Evolutionary conservation across 768 basidiomycete species (phyloP), one percentile per base, ranked within the genome.

Genomic region (Rhizopogon vulgaris): DNA sequence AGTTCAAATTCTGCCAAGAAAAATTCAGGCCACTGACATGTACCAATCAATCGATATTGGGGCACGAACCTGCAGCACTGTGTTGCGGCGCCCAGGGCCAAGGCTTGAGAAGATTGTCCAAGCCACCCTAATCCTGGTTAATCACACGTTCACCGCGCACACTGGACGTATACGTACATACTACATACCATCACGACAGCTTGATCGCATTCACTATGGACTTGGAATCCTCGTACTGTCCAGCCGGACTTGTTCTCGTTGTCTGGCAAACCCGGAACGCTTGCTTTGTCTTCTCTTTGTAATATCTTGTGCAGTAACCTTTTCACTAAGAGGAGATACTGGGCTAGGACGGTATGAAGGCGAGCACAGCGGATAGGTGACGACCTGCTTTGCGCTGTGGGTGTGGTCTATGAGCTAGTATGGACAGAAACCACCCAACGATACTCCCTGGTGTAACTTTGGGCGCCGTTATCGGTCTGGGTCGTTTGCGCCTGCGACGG

Each of bases 361-460:
- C 57, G 38, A 85, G 70, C 32, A 91, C 78, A 3, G 67, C 69
- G 7, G 87, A 82, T 47, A 99, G 83, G 68, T 96, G 96, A 58
- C 74, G 73, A 3, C 85, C 84, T 0, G 94, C 91, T 70, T 99
- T 96, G 41, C 96, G 89, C 69, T 99, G 74, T 99, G 96, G 63
- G 98, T 96, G 71, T 99, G 96, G 68, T 94, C 94, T 12, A 96
- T 99, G 43, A 99, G 73, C 0, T 91, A 63, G 71, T 99, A 99
- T 6, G 94, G 86, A 49, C 83, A 79, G 43, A 97, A 70, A 2
- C 85, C 89, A 11, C 1, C 87, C 85, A 1, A 70, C 73, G 12
- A 99, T 81, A 55, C 77, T 83, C 58, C 88, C 83, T 1, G 89
- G 76, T 1, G 84, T 74, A 15, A 96, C 80, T 69, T 98, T 98